phyloP scores from a whole-genome alignment of 129 eudicot species.

The Ambrosia artemisiifolia region DNA sequence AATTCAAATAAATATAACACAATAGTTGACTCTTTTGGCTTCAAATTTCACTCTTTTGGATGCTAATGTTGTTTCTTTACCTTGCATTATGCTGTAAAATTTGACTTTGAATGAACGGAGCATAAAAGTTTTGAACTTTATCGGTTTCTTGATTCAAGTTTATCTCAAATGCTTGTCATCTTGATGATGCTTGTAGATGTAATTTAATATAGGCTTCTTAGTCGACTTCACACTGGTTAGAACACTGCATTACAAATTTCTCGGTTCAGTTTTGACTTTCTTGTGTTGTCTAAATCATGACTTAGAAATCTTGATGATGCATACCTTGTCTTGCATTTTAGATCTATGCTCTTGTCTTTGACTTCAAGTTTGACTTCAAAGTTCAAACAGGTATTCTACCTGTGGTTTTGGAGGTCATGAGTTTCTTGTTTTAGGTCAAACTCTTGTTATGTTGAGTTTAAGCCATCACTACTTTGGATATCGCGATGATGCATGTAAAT shows the following conservation, averaged over 20 bases:
- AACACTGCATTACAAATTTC: background rate
- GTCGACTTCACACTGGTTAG: background rate
- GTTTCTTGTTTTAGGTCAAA: too few species aligned
- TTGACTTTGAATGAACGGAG: background rate
- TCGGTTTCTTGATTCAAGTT: background rate
- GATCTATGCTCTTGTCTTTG: too few species aligned
- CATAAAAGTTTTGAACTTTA: background rate
- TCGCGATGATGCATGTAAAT: too few species aligned
- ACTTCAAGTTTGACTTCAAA: too few species aligned
- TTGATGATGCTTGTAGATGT: constrained; percentile 6
- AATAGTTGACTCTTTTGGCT: constrained; percentile 16
- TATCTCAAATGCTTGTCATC: background rate
- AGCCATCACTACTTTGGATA: too few species aligned
- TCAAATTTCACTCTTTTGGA: constrained; percentile 12
- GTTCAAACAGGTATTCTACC: too few species aligned
- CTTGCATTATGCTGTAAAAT: constrained; percentile 17
- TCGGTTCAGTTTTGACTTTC: constrained; percentile 1
- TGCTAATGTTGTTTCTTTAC: constrained; percentile 7
- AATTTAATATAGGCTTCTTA: background rate
- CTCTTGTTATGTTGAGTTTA: too few species aligned
- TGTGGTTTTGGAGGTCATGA: too few species aligned
- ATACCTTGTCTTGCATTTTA: too few species aligned
- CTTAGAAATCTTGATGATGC: too few species aligned
- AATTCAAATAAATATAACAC: constrained; percentile 54
- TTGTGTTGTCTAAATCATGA: background rate